These are phyloP conservation scores for Solanum sejunctum DNA, from an alignment of 257 asterid species.

Conservation along the genomic window DNA sequence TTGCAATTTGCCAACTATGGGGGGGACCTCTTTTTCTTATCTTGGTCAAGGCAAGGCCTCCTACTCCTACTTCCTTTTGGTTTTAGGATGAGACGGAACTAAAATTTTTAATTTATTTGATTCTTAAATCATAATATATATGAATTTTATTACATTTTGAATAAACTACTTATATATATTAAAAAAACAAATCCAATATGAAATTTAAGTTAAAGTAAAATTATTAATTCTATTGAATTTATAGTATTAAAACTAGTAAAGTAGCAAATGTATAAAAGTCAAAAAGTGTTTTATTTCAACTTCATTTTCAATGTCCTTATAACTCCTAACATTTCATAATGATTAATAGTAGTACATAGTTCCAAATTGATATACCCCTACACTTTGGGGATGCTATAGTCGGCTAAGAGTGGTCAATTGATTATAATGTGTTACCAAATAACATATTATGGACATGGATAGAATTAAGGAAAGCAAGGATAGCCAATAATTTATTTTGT, in stretches of 20 bases:
- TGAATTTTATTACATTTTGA: neutral
- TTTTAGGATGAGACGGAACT: neutral
- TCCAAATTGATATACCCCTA: neutral
- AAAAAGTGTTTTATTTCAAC: neutral
- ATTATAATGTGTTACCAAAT: neutral
- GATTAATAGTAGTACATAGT: neutral
- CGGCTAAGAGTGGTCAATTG: neutral
- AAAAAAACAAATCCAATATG: neutral
- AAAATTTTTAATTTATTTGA: neutral
- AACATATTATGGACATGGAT: neutral
- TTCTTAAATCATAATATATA: neutral
- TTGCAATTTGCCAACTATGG: neutral
- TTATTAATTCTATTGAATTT: neutral
- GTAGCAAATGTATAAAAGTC: neutral
- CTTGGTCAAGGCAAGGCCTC: neutral
- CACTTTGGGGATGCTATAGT: neutral
- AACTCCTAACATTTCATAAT: neutral
- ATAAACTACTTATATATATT: neutral
- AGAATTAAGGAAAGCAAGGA: neutral
- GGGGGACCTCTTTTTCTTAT: neutral
- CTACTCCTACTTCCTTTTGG: neutral
- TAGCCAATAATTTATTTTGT: neutral
- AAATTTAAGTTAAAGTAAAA: neutral
- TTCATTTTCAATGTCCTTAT: neutral
- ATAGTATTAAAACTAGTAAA: too few species aligned